A percentile compares a stretch with the other conserved stretches of the same genome.
phyloP scores from a whole-genome alignment of 1,139 yeast genomes.

The Wickerhamomyces sp. region DNA sequence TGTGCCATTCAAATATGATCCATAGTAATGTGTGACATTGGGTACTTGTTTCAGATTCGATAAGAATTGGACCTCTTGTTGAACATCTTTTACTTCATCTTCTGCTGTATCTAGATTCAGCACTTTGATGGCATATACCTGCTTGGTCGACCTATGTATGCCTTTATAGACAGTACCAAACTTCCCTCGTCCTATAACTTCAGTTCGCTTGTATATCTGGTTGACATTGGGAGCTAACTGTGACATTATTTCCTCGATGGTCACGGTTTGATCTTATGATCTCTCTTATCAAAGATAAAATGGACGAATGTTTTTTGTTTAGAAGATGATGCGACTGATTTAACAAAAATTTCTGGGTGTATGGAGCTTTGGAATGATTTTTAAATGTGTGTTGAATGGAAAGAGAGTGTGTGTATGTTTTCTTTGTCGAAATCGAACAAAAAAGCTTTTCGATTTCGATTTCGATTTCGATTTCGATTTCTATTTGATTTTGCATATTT shows the following conservation, averaged over 20 bases:
- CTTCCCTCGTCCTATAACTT: conserved; percentile 92
- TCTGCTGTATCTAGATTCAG: conserved; percentile 88
- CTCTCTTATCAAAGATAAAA: too few relatives aligned
- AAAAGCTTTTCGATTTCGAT: too few relatives aligned
- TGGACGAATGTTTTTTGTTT: too few relatives aligned
- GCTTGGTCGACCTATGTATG: conserved; percentile 41
- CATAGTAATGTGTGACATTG: conserved; percentile 89
- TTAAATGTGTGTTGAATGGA: too few relatives aligned
- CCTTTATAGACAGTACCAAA: conserved; percentile 97
- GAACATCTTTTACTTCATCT: conserved; percentile 94
- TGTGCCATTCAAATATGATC: conserved; percentile 80
- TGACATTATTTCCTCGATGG: neutral
- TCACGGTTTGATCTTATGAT: too few relatives aligned
- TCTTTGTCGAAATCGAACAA: too few relatives aligned
- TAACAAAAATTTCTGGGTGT: too few relatives aligned
- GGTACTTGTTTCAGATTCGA: conserved; percentile 80
- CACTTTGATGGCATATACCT: conserved; percentile 88
- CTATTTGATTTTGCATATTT: too few relatives aligned
- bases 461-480: too few relatives aligned
- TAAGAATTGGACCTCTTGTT: conserved; percentile 84
- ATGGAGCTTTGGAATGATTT: too few relatives aligned
- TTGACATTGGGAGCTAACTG: conserved; percentile 24
- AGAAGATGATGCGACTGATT: too few relatives aligned
- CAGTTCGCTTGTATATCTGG: conserved; percentile 66
- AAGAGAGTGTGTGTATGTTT: too few relatives aligned